Percentiles rank a stretch among this genome's conserved stretches.
phyloP scores from a whole-genome alignment of 164 flowering plant genomes.

The Aristolochia fimbriata region DNA sequence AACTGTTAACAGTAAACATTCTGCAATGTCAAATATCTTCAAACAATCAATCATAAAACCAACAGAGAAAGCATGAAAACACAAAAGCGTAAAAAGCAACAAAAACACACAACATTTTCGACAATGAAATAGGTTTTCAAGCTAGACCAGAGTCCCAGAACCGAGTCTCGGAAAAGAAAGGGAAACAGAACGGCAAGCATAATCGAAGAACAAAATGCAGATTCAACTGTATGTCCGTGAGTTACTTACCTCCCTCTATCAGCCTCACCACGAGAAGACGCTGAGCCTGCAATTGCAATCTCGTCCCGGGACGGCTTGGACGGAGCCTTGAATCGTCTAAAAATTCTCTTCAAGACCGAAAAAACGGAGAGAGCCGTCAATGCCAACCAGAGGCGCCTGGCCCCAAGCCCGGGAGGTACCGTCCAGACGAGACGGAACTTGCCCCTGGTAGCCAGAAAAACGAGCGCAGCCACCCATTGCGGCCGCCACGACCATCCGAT shows the following conservation, averaged over 20 bases:
- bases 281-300: background rate
- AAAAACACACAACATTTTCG: background rate
- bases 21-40: too few species aligned
- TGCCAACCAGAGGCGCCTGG: conserved; percentile 21
- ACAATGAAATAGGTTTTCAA: background rate
- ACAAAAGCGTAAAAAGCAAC: background rate
- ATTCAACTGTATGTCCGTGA: background rate
- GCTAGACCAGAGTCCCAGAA: too few species aligned
- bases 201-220: too few species aligned
- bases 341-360: conserved; percentile 6
- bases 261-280: background rate
- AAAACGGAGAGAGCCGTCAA: conserved; percentile 23
- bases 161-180: too few species aligned
- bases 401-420: conserved; percentile 20
- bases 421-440: conserved; percentile 19
- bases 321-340: background rate
- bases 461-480: conserved; percentile 1
- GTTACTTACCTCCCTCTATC: background rate
- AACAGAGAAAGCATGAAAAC: too few species aligned
- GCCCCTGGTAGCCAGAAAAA: conserved; percentile 7
- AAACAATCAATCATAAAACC: too few species aligned
- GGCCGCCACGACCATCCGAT: conserved; percentile 11
- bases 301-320: background rate
- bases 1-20: too few species aligned
- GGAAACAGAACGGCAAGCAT: too few species aligned